Conservation (phyloP, 2,329 filamentous ascomycete species). For the Fusarium proliferatum region DNA sequence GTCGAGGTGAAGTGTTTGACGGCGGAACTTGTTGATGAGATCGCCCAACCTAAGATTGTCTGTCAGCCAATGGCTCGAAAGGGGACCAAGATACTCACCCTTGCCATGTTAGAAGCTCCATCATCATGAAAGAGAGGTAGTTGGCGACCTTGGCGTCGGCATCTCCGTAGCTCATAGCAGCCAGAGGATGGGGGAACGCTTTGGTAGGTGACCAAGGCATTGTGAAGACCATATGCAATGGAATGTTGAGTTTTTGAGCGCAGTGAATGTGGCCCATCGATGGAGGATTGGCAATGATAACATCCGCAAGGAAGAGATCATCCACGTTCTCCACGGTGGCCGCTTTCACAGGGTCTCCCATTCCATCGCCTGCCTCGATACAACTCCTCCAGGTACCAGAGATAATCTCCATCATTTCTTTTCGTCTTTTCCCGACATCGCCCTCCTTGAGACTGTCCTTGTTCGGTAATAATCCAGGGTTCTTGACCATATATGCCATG, state of each 20-base stretch:
- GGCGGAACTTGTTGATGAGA: slow-evolving; percentile 76
- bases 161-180: slow-evolving; percentile 53
- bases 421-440: slow-evolving; percentile 50
- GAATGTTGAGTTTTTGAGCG: slow-evolving; percentile 60
- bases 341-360: slow-evolving; percentile 43
- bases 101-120: slow-evolving; percentile 81
- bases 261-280: slow-evolving; percentile 65
- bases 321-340: slow-evolving; percentile 40
- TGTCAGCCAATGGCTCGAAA: neutral
- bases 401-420: slow-evolving; percentile 53
- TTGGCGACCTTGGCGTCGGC: slow-evolving; percentile 40
- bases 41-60: slow-evolving; percentile 65
- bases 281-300: slow-evolving; percentile 66
- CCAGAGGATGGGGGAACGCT: slow-evolving; percentile 43
- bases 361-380: slow-evolving; percentile 51
- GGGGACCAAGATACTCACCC: slow-evolving; percentile 52
- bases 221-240: slow-evolving; percentile 64
- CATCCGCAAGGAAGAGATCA: slow-evolving; percentile 63
- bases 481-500: slow-evolving; percentile 57
- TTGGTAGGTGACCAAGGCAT: slow-evolving; percentile 79
- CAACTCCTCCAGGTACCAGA: slow-evolving; percentile 52
- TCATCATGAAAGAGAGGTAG: slow-evolving; percentile 55
- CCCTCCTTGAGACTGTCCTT: slow-evolving; percentile 51
- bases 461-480: slow-evolving; percentile 53
- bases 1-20: slow-evolving; percentile 70